Evolutionary conservation across 2,329 filamentous ascomycete genomes (phyloP), one percentile per base, ranked within the genome.

Genomic region (Bipolaris sorokiniana): DNA sequence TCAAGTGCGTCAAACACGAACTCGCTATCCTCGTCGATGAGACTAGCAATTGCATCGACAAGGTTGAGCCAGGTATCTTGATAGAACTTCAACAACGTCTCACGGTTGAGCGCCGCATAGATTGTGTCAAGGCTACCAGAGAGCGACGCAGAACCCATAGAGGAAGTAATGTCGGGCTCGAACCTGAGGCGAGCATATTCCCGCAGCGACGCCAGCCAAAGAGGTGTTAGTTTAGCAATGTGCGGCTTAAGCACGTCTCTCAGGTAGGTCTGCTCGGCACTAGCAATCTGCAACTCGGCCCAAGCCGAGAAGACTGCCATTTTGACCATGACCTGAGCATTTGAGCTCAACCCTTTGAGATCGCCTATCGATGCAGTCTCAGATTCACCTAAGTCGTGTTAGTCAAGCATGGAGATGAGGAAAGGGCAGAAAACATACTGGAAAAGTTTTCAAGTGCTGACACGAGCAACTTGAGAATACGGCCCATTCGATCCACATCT

Each of bases 261-360:
- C 15, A 99, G 82, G 71, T 99, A 98, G 49, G 87, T 88, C 67
- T 98, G 94, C 71, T 98, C 94, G 4, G 87, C 88, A 77, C 94
- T 98, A 23, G 95, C 92, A 61, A 99, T 93, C 77, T 99, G 95
- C 31, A 99, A 83, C 73, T 97, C 92, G 3, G 95, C 96, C 95
- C 95, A 99, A 1, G 94, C 95, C 1, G 94, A 95, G 76, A 97
- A 96, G 1, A 99, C 90, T 0, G 95, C 90, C 86, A 98, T 95
- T 77, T 96, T 97, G 53, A 99, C 92, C 95, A 99, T 99, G 47
- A 97, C 92, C 71, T 96, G 91, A 0, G 95, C 94, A 74, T 99
- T 99, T 1, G 94, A 92, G 72, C 93, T 97, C 16, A 99, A 85
- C 0, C 91, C 92, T 76, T 91, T 92, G 5, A 99, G 82, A 65